Evolutionary conservation across 176 grass and related monocot genomes (phyloP).

Genomic region (Echinochloa phyllopogon): DNA sequence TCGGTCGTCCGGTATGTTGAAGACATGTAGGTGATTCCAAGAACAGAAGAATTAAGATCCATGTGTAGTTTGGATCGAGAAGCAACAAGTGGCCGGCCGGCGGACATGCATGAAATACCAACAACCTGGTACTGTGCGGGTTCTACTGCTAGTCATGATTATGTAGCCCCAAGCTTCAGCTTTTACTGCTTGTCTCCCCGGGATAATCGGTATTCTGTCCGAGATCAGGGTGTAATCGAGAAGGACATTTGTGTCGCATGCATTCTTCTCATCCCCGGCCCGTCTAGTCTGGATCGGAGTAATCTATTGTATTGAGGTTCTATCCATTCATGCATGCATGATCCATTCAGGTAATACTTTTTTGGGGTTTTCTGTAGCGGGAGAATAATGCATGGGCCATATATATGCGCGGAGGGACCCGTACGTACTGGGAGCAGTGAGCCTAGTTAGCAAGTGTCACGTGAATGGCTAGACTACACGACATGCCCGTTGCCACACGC

Average conservation of each 20-base stretch:
- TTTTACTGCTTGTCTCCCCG: constrained; percentile 46
- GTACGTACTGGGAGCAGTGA: background rate
- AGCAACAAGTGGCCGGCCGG: too few relatives aligned
- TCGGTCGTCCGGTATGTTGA: background rate
- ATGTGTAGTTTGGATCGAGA: too few relatives aligned
- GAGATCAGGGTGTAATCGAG: background rate
- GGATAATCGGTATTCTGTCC: constrained; percentile 43
- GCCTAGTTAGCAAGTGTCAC: background rate
- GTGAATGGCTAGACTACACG: constrained; percentile 5
- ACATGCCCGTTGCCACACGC: background rate
- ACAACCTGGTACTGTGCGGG: background rate
- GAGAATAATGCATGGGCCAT: background rate
- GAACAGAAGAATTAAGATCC: too few relatives aligned
- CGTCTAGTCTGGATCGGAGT: too few relatives aligned
- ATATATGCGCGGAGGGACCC: too few relatives aligned
- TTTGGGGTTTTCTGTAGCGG: too few relatives aligned
- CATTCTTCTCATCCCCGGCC: too few relatives aligned
- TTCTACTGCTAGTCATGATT: background rate
- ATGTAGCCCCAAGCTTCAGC: constrained; percentile 27
- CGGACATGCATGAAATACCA: constrained; percentile 26
- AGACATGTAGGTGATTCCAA: background rate
- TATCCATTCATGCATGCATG: too few relatives aligned
- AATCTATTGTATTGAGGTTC: too few relatives aligned
- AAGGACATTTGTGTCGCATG: background rate
- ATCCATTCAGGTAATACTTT: too few relatives aligned